Evolutionary conservation across 805 yeast species (phyloP).

Genomic region (Pichia exigua): DNA sequence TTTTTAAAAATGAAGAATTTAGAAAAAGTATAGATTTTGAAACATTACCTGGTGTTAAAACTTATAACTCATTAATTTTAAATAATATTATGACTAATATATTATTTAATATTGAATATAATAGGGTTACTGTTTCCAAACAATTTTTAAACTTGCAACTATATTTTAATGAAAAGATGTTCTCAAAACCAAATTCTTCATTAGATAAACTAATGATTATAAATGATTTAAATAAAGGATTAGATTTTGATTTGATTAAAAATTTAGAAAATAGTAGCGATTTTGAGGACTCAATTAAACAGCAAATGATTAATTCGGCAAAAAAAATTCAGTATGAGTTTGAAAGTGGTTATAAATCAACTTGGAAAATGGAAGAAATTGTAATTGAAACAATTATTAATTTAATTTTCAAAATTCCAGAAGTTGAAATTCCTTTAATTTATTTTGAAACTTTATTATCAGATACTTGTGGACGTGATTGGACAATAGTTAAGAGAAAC

Average conservation of each 20-base stretch:
- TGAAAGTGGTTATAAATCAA: slow-evolving; percentile 38
- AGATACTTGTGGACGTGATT: slow-evolving; percentile 78
- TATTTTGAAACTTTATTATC: slow-evolving; percentile 81
- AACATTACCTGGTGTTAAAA: slow-evolving; percentile 51
- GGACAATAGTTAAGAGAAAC: slow-evolving; percentile 33
- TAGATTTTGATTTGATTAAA: slow-evolving; percentile 29
- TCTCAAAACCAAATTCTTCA: slow-evolving; percentile 68
- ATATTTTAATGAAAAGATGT: slow-evolving; percentile 59
- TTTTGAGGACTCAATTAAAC: slow-evolving; percentile 20
- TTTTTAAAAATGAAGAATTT: slow-evolving; percentile 41
- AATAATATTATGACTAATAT: slow-evolving; percentile 72
- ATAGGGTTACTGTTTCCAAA: slow-evolving; percentile 77
- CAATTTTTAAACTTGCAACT: slow-evolving; percentile 69
- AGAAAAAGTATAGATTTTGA: slow-evolving; percentile 35
- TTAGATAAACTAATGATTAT: slow-evolving; percentile 53
- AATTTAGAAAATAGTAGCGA: slow-evolving; percentile 24
- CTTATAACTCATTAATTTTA: slow-evolving; percentile 53
- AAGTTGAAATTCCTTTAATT: slow-evolving; percentile 53
- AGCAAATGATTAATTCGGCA: slow-evolving; percentile 24
- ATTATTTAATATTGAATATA: slow-evolving; percentile 76
- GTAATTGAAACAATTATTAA: slow-evolving; percentile 77
- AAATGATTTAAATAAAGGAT: slow-evolving; percentile 32
- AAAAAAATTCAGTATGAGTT: slow-evolving; percentile 34
- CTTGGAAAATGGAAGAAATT: slow-evolving; percentile 88
- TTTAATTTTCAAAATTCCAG: slow-evolving; percentile 69